Base-by-base conservation (phyloP, 768 basidiomycete genomes). In the Paxillus rubicundulus region DNA sequence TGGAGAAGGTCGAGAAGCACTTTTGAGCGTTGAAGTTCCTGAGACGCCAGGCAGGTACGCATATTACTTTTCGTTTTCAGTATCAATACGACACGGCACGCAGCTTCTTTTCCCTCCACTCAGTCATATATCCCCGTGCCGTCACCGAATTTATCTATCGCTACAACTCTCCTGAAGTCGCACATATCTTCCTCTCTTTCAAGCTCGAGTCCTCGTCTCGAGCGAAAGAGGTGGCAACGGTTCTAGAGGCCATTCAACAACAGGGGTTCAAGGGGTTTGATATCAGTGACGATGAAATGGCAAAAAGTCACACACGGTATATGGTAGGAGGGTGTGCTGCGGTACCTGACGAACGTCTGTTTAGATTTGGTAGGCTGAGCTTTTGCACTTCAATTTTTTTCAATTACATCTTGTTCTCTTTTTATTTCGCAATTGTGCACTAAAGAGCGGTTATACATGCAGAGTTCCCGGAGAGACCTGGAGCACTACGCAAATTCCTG, bases 391-490 rank as follows among this genome's bases (percentile, higher is more conserved):
- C 33, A 20, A 17, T 50, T 17, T 4, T 12, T 42, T 34, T 28
- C 9, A n/a, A n/a, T 30, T 30, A 9, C 24, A 12, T 40, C n/a
- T 14, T 47, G 21, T n/a, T 38, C 37, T n/a, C n/a, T 37, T 18
- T 30, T 30, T 30, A 9, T 30, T 9, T 30, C 5, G 30, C 7
- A 30, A 30, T 30, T 24, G 42, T 46, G 43, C 33, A 47, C 32
- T 49, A 18, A 48, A 54, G 44, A 21, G 32, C 9, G 43, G 21
- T 28, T 45, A 37, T 14, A 32, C 38, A 7, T 42, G 13, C 63
- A 98, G 95, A 96, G 67, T 99, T 99, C 68, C 97, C 97, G 1
- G 97, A 99, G 69, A 76, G 97, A 48, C 95, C 93, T 0, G 87
- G 86, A 2, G 97, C 96, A 4, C 74, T 99, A 52, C 84, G 90